A percentile compares a stretch with the other conserved stretches of the same genome.
Evolutionary conservation across 2,329 filamentous ascomycete species (phyloP).

Genomic region (Pseudogymnoascus sp.): DNA sequence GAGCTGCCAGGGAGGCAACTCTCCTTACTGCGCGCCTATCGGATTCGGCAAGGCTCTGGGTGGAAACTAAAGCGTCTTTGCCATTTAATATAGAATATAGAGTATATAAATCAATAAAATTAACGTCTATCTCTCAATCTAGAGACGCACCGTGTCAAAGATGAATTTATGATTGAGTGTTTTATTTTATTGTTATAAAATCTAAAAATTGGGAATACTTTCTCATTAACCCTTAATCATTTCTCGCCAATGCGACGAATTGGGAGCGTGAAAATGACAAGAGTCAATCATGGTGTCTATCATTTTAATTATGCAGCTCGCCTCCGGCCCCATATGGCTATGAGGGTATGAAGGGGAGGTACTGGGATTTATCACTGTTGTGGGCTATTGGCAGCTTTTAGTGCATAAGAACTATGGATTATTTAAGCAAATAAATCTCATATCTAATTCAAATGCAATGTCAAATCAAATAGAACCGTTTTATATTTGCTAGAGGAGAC

Average conservation of each 20-base stretch:
- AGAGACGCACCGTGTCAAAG: not conserved
- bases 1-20: not conserved
- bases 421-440: not conserved
- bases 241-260: no score
- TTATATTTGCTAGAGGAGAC: not conserved
- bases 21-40: not conserved
- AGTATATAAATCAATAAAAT: not conserved
- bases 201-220: no score
- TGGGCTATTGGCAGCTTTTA: no score
- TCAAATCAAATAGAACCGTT: not conserved
- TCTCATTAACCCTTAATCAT: no score
- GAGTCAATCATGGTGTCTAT: no score
- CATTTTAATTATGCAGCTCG: no score
- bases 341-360: no score
- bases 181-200: no score
- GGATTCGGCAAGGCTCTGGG: not conserved
- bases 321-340: no score
- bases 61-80: not conserved
- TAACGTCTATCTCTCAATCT: not conserved
- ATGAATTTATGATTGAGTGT: not conserved
- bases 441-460: not conserved
- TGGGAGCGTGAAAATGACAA: no score
- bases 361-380: no score
- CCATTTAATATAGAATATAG: not conserved
- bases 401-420: no score